A percentile compares a stretch with the other conserved stretches of the same genome.
Evolutionary conservation across 306 rosid genomes (phyloP).

Genomic region (Sechiopsis laciniata): DNA sequence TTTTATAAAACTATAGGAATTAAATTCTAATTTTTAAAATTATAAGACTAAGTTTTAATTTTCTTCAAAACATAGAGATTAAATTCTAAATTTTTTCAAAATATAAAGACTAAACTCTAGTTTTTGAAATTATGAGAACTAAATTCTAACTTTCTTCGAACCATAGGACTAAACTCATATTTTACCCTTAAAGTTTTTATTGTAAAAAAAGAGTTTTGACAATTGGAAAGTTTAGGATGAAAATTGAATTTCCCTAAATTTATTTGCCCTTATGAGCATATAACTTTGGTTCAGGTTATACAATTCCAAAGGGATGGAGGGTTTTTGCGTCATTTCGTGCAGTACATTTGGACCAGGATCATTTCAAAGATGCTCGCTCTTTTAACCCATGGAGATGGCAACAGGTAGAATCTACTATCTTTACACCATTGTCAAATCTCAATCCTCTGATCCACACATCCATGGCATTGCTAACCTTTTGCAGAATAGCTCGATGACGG

Average conservation of each 20-base stretch:
- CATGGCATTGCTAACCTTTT: background rate
- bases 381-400: conserved; percentile 99
- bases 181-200: too few relatives aligned
- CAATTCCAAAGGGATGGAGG: conserved; percentile 91
- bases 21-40: too few relatives aligned
- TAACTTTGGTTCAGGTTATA: conserved; percentile 46
- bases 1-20: too few relatives aligned
- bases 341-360: conserved; percentile 68
- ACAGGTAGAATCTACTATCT: conserved; percentile 32
- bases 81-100: too few relatives aligned
- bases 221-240: conserved; percentile 8
- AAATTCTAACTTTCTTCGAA: too few relatives aligned
- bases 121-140: too few relatives aligned
- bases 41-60: too few relatives aligned
- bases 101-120: too few relatives aligned
- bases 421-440: background rate
- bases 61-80: too few relatives aligned
- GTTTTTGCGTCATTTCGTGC: conserved; percentile 91
- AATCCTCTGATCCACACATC: background rate
- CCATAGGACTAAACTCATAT: too few relatives aligned
- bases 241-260: background rate
- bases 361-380: conserved; percentile 81
- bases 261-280: background rate
- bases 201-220: too few relatives aligned
- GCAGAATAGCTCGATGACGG: conserved; percentile 48